Evolutionary conservation across 2,329 filamentous ascomycete genomes (phyloP), one percentile per base, ranked within the genome.

Genomic region (Ophiosphaerella herpotricha): DNA sequence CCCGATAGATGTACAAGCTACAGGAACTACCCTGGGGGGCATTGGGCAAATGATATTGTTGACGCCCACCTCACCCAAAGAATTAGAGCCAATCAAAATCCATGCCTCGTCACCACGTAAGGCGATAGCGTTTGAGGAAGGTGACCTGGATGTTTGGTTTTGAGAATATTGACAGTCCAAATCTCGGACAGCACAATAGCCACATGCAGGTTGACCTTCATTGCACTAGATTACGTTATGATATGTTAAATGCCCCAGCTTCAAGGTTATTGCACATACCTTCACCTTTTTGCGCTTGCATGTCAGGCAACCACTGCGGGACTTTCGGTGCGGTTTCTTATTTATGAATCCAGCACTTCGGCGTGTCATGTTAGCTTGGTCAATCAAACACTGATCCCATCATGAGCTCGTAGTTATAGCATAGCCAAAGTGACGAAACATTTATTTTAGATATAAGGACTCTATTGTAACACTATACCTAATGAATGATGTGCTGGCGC

Each of bases 261-360:
- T 9, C 13, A 7, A 12, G 7, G 18, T 14, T 39, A 13, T 21
- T 39, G 13, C 12, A 34, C 39, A 33, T 54, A 71, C 68, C 60
- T 72, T 72, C 8, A 71, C 64, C 48, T 69, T 72, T 55, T 69
- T 72, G 14, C 55, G 55, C 45, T 71, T 72, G 48, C 68, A 72
- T 7, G 59, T 69, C 3, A 55, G 33, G 43, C 67, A 72, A 3
- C 68, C 68, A 35, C 57, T 57, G 43, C 67, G 52, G 9, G 67
- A 71, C 47, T 72, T 72, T 39, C 54, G 58, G 39, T 72, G 68
- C 6, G 68, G 54, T 39, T 62, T 61, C 49, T 72, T 72, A n/a
- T 54, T 63, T 32, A 71, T 55, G 33, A 70, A 71, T 0, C 64
- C 66, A 32, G 60, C 41, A 33, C 48, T 67, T 35, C 59, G 60